Evolutionary conservation across 177 flowering plant genomes (phyloP), one percentile per base, ranked within the genome.

Genomic region (Vitis hybrid): DNA sequence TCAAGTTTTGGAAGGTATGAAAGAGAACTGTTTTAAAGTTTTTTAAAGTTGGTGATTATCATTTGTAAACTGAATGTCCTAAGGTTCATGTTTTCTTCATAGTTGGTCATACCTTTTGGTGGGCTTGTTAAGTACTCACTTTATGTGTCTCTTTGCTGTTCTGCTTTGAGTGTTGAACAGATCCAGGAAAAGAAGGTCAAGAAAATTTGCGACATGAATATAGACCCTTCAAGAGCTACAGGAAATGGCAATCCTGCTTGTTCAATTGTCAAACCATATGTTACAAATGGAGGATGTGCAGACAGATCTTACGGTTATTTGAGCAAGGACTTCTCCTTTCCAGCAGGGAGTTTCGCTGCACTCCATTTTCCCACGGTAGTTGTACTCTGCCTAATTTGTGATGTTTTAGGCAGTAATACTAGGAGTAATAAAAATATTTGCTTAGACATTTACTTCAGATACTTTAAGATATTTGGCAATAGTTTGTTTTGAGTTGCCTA

Each of bases 171-270:
- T n/a, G 49, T 71, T 74, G 62, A 54, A 64, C 87, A 96, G 99
- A 97, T 96, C 65, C 99, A 93, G 83, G 99, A 96, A 77, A 96
- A 93, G 81, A 96, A 93, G 86, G 81, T 93, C 65, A 96, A 92
- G 82, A 92, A 89, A 79, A 72, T 96, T 61, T 78, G 87, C 74
- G 93, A 87, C 2, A 88, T 93, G 95, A 96, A 96, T 82, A 54
- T 91, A 57, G 95, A 91, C 72, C 84, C 88, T 60, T 75, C 86
- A 30, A 86, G 81, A 83, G 78, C 81, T 70, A 74, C 74, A 17
- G 89, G 86, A 80, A 92, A 91, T 84, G 92, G 91, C 48, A 78
- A 75, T 71, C 40, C 83, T 79, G 82, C 91, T 68, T 80, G 85
- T 69, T 80, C 94, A 67, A 89, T 87, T 78, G 75, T 65, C 58